phyloP scores from a whole-genome alignment of 306 rosid species.

The Crataegus laevigata region DNA sequence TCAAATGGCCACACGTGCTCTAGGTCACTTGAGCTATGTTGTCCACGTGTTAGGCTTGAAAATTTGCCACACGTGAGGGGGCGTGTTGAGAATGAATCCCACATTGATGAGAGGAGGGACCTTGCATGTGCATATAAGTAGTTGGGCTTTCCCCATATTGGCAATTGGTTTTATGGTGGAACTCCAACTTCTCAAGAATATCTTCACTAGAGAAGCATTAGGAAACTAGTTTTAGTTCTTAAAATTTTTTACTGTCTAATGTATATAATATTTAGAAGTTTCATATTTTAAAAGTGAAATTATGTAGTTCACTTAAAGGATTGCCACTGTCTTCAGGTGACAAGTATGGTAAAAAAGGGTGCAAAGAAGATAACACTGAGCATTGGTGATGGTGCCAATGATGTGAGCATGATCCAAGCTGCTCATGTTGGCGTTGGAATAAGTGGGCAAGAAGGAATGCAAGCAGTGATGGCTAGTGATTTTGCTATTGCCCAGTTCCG shows the following conservation, averaged over 20 bases:
- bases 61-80: no score
- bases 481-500: constrained; percentile 97
- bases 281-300: not conserved
- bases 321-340: constrained; percentile 48
- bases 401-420: constrained; percentile 99
- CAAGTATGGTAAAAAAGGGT: constrained; percentile 93
- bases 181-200: not conserved
- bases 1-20: no score
- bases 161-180: no score
- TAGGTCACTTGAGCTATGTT: no score
- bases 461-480: constrained; percentile 99
- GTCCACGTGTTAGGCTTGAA: no score
- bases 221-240: not conserved
- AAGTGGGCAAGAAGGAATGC: constrained; percentile 98
- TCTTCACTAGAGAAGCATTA: not conserved
- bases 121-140: no score
- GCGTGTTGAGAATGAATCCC: no score
- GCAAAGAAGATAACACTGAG: constrained; percentile 79
- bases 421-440: constrained; percentile 98
- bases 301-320: not conserved
- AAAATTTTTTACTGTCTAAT: not conserved
- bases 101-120: no score
- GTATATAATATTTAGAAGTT: not conserved
- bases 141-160: no score
- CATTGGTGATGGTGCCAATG: constrained; percentile 99